phyloP scores from a whole-genome alignment of 495 filamentous ascomycete genomes.

The Amorphotheca resinae region DNA sequence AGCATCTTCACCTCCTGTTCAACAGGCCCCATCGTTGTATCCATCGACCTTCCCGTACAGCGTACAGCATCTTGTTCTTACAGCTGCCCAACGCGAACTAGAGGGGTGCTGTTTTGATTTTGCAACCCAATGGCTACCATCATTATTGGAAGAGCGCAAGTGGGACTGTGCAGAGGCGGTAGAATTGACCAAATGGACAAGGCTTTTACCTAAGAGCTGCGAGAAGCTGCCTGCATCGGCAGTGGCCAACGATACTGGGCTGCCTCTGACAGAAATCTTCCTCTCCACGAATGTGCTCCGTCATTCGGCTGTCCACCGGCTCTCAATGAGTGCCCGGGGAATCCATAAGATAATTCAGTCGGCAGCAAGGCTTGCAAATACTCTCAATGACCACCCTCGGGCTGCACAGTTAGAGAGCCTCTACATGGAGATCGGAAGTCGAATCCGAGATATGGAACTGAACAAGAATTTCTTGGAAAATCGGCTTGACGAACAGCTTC shows the following conservation, averaged over 20 bases:
- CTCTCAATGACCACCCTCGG: conserved; percentile 22
- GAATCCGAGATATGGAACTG: conserved; percentile 28
- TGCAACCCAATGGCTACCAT: conserved; percentile 22
- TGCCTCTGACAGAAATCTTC: conserved; percentile 18
- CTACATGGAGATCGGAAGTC: conserved; percentile 23
- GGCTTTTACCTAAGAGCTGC: conserved; percentile 16
- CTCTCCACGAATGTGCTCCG: conserved; percentile 22
- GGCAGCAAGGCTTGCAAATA: conserved; percentile 20
- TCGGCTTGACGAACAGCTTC: conserved; percentile 19
- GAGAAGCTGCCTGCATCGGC: conserved; percentile 20
- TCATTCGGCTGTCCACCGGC: conserved; percentile 27
- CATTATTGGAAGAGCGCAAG: conserved; percentile 20
- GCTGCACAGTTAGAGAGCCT: conserved; percentile 26
- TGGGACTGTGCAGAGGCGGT: conserved; percentile 28
- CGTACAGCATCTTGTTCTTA: conserved; percentile 27
- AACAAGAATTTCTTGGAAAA: conserved; percentile 30
- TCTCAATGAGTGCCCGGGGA: conserved; percentile 21
- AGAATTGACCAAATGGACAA: conserved; percentile 29
- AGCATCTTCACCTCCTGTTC: conserved; percentile 2
- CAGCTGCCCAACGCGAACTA: conserved; percentile 23
- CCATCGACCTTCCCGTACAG: conserved; percentile 27
- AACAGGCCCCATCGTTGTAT: conserved; percentile 22
- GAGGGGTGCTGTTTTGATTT: conserved; percentile 31
- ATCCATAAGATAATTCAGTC: conserved; percentile 24
- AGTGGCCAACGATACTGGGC: conserved; percentile 6